Base-by-base conservation (phyloP, 2,329 filamentous ascomycete genomes). In the Diaporthe sp. region DNA sequence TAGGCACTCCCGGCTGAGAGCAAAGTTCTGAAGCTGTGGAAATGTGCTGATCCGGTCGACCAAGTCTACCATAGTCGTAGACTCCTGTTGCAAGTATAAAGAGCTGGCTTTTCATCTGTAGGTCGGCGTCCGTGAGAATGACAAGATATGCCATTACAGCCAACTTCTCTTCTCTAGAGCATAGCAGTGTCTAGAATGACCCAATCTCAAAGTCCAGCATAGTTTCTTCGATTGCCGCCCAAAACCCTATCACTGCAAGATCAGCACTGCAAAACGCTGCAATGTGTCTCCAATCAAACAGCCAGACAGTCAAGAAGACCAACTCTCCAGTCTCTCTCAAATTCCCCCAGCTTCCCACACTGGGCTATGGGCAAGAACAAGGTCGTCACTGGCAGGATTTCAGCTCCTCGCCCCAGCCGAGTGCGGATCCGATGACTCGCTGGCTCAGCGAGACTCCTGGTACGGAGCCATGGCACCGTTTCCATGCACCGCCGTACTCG, bases 381-480 rank as follows among this genome's bases (percentile, higher is more conserved):
- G 56, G 8, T 15, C 19, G 7, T 7, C 4, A 50, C 4, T 10
- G 1, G 12, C 0, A 17, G 1, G 30, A 12, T 10, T 19, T 10
- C 17, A 22, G 10, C 27, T 42, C 12, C n/a, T 30, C 10, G 10
- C 30, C 51, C 4, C 15, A 25, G 15, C 30, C 22, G 13, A 27
- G 10, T 7, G 19, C 25, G 13, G 25, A 55, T 17, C 56, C 73
- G 17, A 35, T 75, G 50, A 17, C 30, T 7, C 50, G 47, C 50
- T 75, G 65, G 70, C 17, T 75, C n/a, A n/a, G 10, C 13, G 73
- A 75, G 39, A 13, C 19, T 15, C 70, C 65, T 3, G 2, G 3
- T 12, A 42, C 30, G 8, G 17, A 55, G 17, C 56, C 70, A 5
- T 73, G 73, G 70, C 37, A 73, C 44, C 27, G 27, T 17, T 15